Evolutionary conservation across 148 eudicot genomes (phyloP).

Genomic region (Polygonum maritimum): DNA sequence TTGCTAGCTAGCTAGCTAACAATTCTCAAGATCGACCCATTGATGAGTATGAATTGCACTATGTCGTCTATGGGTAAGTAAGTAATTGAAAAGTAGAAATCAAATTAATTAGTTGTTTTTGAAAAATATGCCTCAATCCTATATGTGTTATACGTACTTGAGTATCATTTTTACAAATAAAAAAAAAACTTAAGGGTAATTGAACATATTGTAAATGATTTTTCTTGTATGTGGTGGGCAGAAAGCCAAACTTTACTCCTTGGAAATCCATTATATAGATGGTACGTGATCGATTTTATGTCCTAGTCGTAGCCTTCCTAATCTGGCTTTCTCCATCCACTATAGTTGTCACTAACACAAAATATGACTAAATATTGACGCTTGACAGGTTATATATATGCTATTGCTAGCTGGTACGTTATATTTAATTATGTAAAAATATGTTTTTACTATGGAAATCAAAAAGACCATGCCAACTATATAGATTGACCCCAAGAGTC

Average conservation of each 20-base stretch:
- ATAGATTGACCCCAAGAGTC: no score
- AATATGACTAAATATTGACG: no score
- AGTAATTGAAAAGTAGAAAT: not conserved
- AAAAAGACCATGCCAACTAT: no score
- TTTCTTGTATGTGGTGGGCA: not conserved
- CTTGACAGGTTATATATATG: no score
- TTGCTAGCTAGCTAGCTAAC: not conserved
- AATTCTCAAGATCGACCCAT: not conserved
- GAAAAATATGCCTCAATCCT: not conserved
- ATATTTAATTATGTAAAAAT: no score
- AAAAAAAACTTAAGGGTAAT: no score
- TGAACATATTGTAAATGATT: not conserved
- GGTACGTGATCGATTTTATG: not conserved
- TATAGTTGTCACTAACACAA: no score
- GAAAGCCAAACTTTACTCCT: conserved; percentile 3
- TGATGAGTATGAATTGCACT: conserved; percentile 1
- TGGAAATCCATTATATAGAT: conserved; percentile 1
- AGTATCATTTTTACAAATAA: no score
- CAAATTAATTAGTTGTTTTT: not conserved
- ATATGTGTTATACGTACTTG: no score
- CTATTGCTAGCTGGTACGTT: no score
- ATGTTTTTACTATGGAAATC: no score
- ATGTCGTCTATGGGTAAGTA: not conserved
- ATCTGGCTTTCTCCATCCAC: not conserved
- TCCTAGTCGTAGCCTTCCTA: not conserved